Conservation (phyloP, 2,329 filamentous ascomycete genomes). For the Fusarium chaquense region DNA sequence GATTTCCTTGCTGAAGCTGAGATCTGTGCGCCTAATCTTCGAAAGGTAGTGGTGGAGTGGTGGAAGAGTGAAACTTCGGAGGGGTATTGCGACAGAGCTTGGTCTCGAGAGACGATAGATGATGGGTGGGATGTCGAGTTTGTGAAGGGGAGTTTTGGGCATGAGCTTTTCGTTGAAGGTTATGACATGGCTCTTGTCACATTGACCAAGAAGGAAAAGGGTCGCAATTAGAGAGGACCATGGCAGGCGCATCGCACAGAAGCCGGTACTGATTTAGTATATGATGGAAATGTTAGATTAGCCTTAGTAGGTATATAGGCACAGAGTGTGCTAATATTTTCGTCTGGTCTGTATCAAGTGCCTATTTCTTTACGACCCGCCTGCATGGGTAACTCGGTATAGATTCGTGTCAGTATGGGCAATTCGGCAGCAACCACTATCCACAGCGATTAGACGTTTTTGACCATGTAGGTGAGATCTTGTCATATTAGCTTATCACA, state of each 20-base stretch:
- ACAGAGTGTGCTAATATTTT: too few species aligned
- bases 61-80: fast-evolving
- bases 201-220: background rate
- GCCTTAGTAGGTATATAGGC: too few species aligned
- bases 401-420: background rate
- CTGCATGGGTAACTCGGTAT: background rate
- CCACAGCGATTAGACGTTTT: background rate
- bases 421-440: background rate
- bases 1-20: background rate
- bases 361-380: too few species aligned
- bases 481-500: conserved; percentile 18
- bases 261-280: too few species aligned
- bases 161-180: background rate
- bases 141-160: background rate
- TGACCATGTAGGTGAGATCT: background rate
- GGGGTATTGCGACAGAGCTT: background rate
- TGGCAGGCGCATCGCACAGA: too few species aligned
- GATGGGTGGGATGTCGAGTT: background rate
- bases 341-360: too few species aligned
- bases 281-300: too few species aligned
- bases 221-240: background rate
- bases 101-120: background rate
- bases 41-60: conserved; percentile 13
- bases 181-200: background rate
- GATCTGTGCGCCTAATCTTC: conserved; percentile 5